phyloP scores from a whole-genome alignment of 768 basidiomycete species.

The Phylloporus scabripes region DNA sequence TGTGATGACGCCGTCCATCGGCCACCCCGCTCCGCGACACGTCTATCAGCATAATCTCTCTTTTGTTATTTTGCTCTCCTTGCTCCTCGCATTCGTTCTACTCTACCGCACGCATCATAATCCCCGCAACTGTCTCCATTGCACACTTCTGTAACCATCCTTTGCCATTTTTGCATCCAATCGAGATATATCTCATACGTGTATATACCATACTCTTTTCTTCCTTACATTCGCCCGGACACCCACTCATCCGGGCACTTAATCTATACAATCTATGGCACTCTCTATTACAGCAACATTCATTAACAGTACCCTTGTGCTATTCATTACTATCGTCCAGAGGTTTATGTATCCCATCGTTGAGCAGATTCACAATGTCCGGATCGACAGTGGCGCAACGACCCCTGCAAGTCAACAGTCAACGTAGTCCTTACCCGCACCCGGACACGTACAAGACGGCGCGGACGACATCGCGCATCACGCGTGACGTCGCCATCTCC shows the following conservation, averaged over 20 bases:
- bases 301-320: constrained; percentile 6
- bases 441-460: constrained; percentile 49
- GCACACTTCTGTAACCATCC: constrained; percentile 23
- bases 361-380: constrained; percentile 46
- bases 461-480: constrained; percentile 62
- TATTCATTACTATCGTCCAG: constrained; percentile 28
- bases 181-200: constrained; percentile 16
- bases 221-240: constrained; percentile 18
- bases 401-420: constrained; percentile 37
- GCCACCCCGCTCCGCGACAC: no score
- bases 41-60: constrained; percentile 12
- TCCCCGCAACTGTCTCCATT: constrained; percentile 17
- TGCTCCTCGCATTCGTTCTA: constrained; percentile 20
- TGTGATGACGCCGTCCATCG: constrained; percentile 4
- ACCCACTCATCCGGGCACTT: constrained; percentile 18
- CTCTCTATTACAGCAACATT: constrained; percentile 16
- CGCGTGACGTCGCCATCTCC: constrained; percentile 66
- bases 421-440: neutral
- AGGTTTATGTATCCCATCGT: constrained; percentile 53
- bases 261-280: constrained; percentile 26
- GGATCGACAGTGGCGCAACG: constrained; percentile 38
- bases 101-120: constrained; percentile 14
- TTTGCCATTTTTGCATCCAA: constrained; percentile 17
- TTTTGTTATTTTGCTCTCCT: constrained; percentile 12
- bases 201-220: constrained; percentile 22